Percentiles rank a stretch among this genome's conserved stretches.
Conservation (phyloP, 2,329 filamentous ascomycete genomes). For the Fusarium albosuccineum region DNA sequence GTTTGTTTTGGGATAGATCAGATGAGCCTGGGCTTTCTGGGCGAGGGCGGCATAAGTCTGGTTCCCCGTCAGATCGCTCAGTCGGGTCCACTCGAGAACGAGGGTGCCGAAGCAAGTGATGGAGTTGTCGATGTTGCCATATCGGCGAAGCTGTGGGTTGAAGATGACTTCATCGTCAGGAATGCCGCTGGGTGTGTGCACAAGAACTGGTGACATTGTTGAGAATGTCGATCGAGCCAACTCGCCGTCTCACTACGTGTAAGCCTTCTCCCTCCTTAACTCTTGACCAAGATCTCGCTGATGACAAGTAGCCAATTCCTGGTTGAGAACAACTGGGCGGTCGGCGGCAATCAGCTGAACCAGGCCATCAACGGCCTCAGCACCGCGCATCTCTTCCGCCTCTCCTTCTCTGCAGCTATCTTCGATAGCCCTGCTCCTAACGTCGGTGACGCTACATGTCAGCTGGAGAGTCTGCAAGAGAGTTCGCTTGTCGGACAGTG, state of each 20-base stretch:
- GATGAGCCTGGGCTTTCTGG: constrained; percentile 25
- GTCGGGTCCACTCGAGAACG: constrained; percentile 38
- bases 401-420: constrained; percentile 7
- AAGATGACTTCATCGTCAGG: constrained; percentile 40
- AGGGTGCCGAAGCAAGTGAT: constrained; percentile 37
- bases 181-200: constrained; percentile 32
- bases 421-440: not conserved
- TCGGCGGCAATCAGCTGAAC: constrained; percentile 16
- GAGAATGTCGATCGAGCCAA: not conserved
- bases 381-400: not conserved
- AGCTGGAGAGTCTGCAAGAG: not conserved
- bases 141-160: constrained; percentile 3
- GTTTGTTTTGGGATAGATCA: constrained; percentile 26
- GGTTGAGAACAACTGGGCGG: not conserved
- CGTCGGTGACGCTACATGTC: not conserved
- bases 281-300: not conserved
- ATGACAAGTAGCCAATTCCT: constrained; percentile 12
- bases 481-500: not conserved
- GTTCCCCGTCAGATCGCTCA: constrained; percentile 33
- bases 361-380: constrained; percentile 23
- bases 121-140: constrained; percentile 36
- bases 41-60: constrained; percentile 29
- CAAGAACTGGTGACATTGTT: constrained; percentile 5
- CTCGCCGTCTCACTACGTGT: constrained; percentile 21
- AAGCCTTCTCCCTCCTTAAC: not conserved